Conservation (phyloP, 1,284 basidiomycete species). For the Melampsora occidentalis region DNA sequence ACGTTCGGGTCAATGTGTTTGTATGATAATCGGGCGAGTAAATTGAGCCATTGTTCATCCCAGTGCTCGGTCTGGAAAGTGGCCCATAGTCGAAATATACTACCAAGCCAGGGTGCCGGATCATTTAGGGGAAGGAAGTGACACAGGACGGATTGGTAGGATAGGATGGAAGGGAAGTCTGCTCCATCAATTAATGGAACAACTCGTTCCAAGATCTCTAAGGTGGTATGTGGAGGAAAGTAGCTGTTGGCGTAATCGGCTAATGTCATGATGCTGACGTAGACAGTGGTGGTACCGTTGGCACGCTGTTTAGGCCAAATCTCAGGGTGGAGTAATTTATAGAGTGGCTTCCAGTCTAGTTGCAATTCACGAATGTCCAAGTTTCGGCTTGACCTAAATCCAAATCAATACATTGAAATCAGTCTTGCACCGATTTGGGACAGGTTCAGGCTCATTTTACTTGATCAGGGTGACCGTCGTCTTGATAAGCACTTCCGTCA, state of each 20-base stretch:
- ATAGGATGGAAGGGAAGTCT: conserved; percentile 68
- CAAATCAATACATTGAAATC: conserved; percentile 35
- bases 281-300: conserved; percentile 68
- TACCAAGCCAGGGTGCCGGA: conserved; percentile 67
- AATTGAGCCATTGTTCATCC: conserved; percentile 79
- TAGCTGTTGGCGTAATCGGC: conserved; percentile 69
- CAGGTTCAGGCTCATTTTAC: conserved; percentile 55
- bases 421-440: conserved; percentile 1
- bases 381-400: conserved; percentile 69
- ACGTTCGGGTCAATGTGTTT: conserved; percentile 68
- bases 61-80: conserved; percentile 59
- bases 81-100: conserved; percentile 77
- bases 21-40: conserved; percentile 72
- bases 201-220: conserved; percentile 71
- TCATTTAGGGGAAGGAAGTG: conserved; percentile 75
- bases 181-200: conserved; percentile 73
- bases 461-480: conserved; percentile 70
- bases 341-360: conserved; percentile 82
- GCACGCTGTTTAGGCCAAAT: conserved; percentile 77
- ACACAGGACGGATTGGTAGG: conserved; percentile 74
- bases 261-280: conserved; percentile 51
- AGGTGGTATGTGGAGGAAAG: conserved; percentile 79
- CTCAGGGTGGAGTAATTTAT: conserved; percentile 73
- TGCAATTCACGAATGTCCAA: conserved; percentile 75
- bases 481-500: conserved; percentile 69